Evolutionary conservation across 2,329 filamentous ascomycete genomes (phyloP), one percentile per base, ranked within the genome.

Genomic region (Coniochaeta ligniaria): DNA sequence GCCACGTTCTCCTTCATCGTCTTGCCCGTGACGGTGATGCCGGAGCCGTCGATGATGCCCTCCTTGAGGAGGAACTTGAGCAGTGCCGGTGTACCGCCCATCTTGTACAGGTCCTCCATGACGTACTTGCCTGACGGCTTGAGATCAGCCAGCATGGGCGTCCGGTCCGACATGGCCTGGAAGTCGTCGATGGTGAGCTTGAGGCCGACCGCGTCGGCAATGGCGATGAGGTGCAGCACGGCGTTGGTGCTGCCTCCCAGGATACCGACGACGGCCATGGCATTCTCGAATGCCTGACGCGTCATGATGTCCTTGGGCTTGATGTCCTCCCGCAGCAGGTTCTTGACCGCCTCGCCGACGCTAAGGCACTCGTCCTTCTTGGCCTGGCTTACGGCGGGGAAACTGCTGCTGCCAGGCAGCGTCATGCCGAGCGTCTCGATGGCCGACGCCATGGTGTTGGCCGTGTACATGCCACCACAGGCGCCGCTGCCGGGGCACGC

Each of bases 121-220:
- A 93, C 89, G 75, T 92, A 95, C 71, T 91, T 92, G 60, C 92
- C 92, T 6, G 89, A 92, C 2, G 91, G 91, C 79, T 94, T 93
- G 47, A 95, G 79, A 71, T 95, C 90, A 9, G 91, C 90, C 26
- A 95, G 81, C 80, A 92, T 89, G 24, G 91, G 91, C 20, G 83
- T 91, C 57, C 86, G 84, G 77, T 95, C 87, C 0, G 89, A 92
- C 57, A 94, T 89, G 67, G 82, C 78, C 77, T 95, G 91, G 84
- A 94, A 94, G 76, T 95, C 91, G 67, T 95, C 91, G 62, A 95
- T 88, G 55, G 88, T 91, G 60, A 95, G 83, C 74, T 91, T 90
- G 72, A 95, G 83, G 68, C 90, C 91, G 24, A 92, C 90, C 6
- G 88, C 83, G 75, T 94, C 88, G 63, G 91, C 91, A 61, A 94